Evolutionary conservation across 495 filamentous ascomycete genomes (phyloP).

Genomic region (Penicillium bovifimosum): DNA sequence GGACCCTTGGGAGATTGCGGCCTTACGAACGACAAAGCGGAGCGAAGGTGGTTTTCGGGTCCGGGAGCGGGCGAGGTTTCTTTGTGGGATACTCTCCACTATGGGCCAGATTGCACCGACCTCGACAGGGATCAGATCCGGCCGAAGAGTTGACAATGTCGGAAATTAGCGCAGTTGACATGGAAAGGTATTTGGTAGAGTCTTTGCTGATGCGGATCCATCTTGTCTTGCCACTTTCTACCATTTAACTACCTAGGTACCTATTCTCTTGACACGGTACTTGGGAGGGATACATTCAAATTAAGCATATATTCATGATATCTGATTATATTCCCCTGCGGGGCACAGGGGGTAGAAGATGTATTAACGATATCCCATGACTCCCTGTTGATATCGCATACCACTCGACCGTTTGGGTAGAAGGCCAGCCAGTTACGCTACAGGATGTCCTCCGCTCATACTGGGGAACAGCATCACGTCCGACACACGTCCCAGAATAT

Average conservation of each 20-base stretch:
- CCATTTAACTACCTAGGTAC: no score
- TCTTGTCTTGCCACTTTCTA: not conserved
- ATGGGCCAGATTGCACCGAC: no score
- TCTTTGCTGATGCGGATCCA: not conserved
- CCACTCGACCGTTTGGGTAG: no score
- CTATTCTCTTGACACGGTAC: no score
- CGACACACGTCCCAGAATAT: slow-evolving; percentile 32
- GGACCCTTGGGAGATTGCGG: no score
- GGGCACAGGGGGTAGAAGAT: not conserved
- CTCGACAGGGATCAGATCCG: not conserved
- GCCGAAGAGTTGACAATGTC: not conserved
- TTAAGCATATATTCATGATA: not conserved
- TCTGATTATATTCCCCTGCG: not conserved
- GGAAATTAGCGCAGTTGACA: not conserved
- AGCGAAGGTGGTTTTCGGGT: no score
- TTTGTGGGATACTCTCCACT: no score
- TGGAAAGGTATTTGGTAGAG: not conserved
- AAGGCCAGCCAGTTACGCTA: not conserved
- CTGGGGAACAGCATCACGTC: slow-evolving; percentile 42
- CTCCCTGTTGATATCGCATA: no score
- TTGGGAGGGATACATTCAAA: no score
- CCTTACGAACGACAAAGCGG: no score
- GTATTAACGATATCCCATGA: not conserved
- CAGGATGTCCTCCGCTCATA: slow-evolving; percentile 21
- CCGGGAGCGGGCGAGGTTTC: no score